Base-by-base conservation (phyloP, 176 grass and related monocot species). In the Echinochloa phyllopogon region DNA sequence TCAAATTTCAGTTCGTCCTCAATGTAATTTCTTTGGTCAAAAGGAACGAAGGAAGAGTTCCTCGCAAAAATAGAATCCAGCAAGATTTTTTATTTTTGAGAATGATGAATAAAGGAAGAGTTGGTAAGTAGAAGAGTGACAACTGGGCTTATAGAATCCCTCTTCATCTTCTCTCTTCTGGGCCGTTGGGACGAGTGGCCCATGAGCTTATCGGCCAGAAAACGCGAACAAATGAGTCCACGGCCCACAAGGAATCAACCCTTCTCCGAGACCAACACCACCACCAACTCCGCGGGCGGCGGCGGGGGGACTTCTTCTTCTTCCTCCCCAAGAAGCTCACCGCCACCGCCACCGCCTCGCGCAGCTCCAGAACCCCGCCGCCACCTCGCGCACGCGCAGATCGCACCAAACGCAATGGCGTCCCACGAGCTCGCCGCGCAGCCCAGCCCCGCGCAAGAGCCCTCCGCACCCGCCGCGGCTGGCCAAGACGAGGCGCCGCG, bases 301-400 rank as follows among this genome's bases (percentile, higher is more conserved):
- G 69, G 59, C 69, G 48, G 58, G 44, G 24, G 56, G n/a, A 9
- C 75, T 42, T 6, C 59, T 49, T 45, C 86, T 83, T 66, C 87
- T 23, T 89, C 59, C 49, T 62, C 73, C 45, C 55, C 72, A 82
- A 82, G 63, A 58, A 82, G 60, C 51, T 60, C 57, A 15, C 47
- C 49, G 65, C 65, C 57, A 15, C 47, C 49, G 65, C 65, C 49
- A 21, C 63, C n/a, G 4, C 33, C 63, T 6, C 18, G 18, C 62
- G 4, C 58, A 43, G 33, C 48, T 69, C 33, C 63, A 63, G 11
- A 42, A 51, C 21, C 18, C n/a, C 78, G 7, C 20, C 65, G 79
- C 69, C 8, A 21, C 25, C 53, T 73, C 67, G 3, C 21, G 41
- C 53, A 5, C n/a, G 50, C 37, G 11, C 52, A 72, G 80, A 47